Conservation (phyloP, 805 yeast genomes). For the Monosporozyma yasuniensis region DNA sequence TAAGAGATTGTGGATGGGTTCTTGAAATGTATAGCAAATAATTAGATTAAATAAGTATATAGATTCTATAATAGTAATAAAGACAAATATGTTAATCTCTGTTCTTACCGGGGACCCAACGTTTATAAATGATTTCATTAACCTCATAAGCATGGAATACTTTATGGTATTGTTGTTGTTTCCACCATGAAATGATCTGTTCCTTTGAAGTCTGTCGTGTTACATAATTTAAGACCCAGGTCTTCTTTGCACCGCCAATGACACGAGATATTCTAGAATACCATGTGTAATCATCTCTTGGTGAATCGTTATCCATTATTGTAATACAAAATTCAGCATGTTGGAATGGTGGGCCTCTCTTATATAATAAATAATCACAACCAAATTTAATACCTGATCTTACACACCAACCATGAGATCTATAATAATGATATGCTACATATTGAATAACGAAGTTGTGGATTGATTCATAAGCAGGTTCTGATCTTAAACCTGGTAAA, state of each 20-base stretch:
- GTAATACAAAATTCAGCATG: conserved; percentile 83
- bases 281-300: conserved; percentile 44
- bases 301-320: conserved; percentile 17
- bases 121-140: conserved; percentile 56
- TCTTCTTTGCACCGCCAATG: conserved; percentile 78
- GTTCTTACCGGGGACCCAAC: conserved; percentile 83
- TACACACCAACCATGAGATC: conserved; percentile 91
- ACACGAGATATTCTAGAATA: conserved; percentile 67
- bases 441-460: conserved; percentile 45
- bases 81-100: conserved; percentile 45
- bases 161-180: conserved; percentile 10
- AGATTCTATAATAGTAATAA: neutral
- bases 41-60: neutral
- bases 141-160: conserved; percentile 39
- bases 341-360: conserved; percentile 88
- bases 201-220: conserved; percentile 38
- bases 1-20: conserved; percentile 84
- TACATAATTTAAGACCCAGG: conserved; percentile 60
- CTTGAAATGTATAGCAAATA: conserved; percentile 46
- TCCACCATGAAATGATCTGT: conserved; percentile 20
- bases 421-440: conserved; percentile 74
- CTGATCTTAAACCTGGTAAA: conserved; percentile 7
- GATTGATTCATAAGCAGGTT: conserved; percentile 15
- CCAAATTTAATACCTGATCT: conserved; percentile 90
- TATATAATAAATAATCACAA: conserved; percentile 71